Conservation (phyloP, 331 rosid species). For the Saraca asoca region DNA sequence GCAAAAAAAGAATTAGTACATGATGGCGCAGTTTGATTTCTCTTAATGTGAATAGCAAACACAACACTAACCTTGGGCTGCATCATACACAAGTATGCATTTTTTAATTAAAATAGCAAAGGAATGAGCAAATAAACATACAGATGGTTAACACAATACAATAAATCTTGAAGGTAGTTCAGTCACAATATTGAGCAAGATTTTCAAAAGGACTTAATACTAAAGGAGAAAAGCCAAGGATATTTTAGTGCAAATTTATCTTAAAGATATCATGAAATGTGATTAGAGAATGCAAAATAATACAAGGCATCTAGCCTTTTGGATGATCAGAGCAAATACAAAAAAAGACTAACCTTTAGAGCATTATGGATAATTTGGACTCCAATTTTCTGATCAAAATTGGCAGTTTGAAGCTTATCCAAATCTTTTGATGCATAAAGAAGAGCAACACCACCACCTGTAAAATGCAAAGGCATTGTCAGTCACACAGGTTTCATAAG, state of each 20-base stretch:
- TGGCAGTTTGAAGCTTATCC: conserved; percentile 75
- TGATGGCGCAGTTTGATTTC: background rate
- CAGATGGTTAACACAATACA: background rate
- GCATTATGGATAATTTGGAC: conserved; percentile 95
- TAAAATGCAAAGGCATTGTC: background rate
- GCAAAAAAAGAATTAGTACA: conserved; percentile 10
- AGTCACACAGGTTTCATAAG: too few relatives aligned
- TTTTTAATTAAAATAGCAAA: conserved; percentile 14
- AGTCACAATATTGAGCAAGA: too few relatives aligned
- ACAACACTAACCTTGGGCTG: conserved; percentile 75
- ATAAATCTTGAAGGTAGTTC: too few relatives aligned
- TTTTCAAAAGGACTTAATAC: too few relatives aligned
- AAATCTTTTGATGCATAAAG: conserved; percentile 58
- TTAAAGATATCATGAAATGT: too few relatives aligned
- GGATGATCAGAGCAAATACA: background rate
- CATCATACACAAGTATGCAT: conserved; percentile 86
- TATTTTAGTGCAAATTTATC: too few relatives aligned
- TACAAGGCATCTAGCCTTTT: background rate
- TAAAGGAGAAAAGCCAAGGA: too few relatives aligned
- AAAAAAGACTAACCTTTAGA: conserved; percentile 52
- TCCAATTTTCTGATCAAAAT: conserved; percentile 91
- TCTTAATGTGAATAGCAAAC: background rate
- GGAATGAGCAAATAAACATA: conserved; percentile 6
- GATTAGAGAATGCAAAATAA: background rate
- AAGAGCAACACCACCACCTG: too few relatives aligned